Evolutionary conservation across 139 green algal species (phyloP).

Genomic region (Tetraselmis chui): DNA sequence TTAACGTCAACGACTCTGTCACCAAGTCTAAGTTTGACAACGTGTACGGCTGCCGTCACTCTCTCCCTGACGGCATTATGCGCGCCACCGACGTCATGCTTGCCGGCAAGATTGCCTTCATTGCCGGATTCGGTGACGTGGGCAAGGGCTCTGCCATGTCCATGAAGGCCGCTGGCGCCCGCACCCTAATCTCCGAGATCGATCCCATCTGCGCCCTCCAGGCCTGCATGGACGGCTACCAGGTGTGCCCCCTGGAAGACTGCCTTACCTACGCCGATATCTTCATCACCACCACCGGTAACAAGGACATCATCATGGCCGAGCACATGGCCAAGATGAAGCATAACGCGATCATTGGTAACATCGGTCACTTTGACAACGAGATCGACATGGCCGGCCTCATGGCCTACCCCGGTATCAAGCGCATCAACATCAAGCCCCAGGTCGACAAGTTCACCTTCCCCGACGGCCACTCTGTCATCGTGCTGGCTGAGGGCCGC

Average conservation of each 20-base stretch:
- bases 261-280: slow-evolving; percentile 80
- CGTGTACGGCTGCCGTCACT: slow-evolving; percentile 99
- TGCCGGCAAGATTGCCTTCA: slow-evolving; percentile 51
- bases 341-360: slow-evolving; percentile 99
- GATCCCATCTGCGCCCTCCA: slow-evolving; percentile 99
- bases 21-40: slow-evolving; percentile 99
- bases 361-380: slow-evolving; percentile 99
- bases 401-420: slow-evolving; percentile 78
- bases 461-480: slow-evolving; percentile 95
- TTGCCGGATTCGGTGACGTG: slow-evolving; percentile 97
- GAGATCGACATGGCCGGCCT: slow-evolving; percentile 99
- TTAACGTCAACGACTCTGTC: slow-evolving; percentile 99
- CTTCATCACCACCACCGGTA: slow-evolving; percentile 99
- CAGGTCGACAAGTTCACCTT: slow-evolving; percentile 97
- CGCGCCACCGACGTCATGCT: slow-evolving; percentile 98
- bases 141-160: slow-evolving; percentile 95
- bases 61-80: slow-evolving; percentile 99
- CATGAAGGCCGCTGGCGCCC: slow-evolving; percentile 92
- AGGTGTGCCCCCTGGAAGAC: slow-evolving; percentile 84
- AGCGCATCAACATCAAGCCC: slow-evolving; percentile 98
- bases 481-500: slow-evolving; percentile 96
- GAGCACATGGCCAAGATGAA: slow-evolving; percentile 98
- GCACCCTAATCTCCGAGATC: slow-evolving; percentile 90
- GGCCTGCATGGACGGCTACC: slow-evolving; percentile 92
- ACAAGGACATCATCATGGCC: slow-evolving; percentile 89